A percentile compares a stretch with the other conserved stretches of the same genome.
Conservation (phyloP, 1,139 yeast species). For the Petasospora fabianii region DNA sequence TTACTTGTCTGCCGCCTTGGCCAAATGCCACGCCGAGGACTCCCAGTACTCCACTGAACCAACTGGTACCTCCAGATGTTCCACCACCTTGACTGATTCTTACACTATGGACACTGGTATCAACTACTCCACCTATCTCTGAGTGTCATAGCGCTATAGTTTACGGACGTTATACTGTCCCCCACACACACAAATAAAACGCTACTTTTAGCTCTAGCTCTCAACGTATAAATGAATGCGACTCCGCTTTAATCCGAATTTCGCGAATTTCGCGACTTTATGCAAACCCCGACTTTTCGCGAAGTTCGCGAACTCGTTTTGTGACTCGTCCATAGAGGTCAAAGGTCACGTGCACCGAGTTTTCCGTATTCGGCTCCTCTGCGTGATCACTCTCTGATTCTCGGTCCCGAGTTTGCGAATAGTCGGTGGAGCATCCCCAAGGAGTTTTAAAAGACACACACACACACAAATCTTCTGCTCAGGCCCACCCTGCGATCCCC, state of each 20-base stretch:
- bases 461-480: constrained; percentile 1
- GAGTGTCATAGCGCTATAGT: too few species aligned
- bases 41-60: constrained; percentile 23
- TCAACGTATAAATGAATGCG: too few species aligned
- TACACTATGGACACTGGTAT: constrained; percentile 11
- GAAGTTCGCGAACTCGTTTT: background rate
- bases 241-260: too few species aligned
- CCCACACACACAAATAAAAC: too few species aligned
- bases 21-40: constrained; percentile 18
- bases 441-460: background rate
- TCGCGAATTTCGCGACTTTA: background rate
- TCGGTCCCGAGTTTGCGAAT: constrained; percentile 11
- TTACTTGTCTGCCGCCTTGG: constrained; percentile 10
- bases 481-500: background rate
- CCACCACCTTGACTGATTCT: constrained; percentile 25
- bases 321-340: background rate
- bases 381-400: constrained; percentile 9
- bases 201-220: too few species aligned
- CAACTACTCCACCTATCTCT: constrained; percentile 4
- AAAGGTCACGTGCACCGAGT: constrained; percentile 50
- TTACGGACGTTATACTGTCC: too few species aligned
- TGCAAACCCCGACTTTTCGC: too few species aligned
- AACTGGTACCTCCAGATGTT: constrained; percentile 27
- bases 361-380: constrained; percentile 10
- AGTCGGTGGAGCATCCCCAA: background rate